Evolutionary conservation across 2,329 filamentous ascomycete species (phyloP).

Genomic region (Ramichloridium luteum): DNA sequence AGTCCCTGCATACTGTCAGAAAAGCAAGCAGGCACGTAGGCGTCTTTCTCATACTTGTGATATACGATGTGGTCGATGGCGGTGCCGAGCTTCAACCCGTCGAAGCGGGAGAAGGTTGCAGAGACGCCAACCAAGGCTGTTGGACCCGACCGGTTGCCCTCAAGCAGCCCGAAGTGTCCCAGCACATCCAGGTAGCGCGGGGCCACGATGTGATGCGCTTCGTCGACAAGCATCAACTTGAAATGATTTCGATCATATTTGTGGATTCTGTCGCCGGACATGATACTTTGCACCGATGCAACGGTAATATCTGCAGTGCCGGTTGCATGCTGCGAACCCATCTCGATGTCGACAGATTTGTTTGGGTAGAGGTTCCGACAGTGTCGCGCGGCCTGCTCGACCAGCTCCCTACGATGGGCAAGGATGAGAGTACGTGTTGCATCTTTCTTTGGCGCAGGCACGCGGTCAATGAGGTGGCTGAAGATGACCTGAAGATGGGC

Average conservation of each 20-base stretch:
- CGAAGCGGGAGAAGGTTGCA: slow-evolving; percentile 66
- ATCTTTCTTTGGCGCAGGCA: slow-evolving; percentile 43
- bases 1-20: slow-evolving; percentile 37
- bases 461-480: slow-evolving; percentile 78
- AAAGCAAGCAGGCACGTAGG: slow-evolving; percentile 27
- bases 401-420: slow-evolving; percentile 82
- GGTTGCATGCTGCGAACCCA: slow-evolving; percentile 65
- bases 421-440: slow-evolving; percentile 77
- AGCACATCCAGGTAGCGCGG: slow-evolving; percentile 63
- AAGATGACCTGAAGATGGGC: slow-evolving; percentile 85
- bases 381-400: slow-evolving; percentile 84
- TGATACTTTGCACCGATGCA: slow-evolving; percentile 77
- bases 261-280: slow-evolving; percentile 58
- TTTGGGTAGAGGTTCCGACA: slow-evolving; percentile 69
- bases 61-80: slow-evolving; percentile 95
- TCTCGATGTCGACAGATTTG: slow-evolving; percentile 78
- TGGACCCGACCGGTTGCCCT: slow-evolving; percentile 34
- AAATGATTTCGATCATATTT: slow-evolving; percentile 73
- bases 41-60: slow-evolving; percentile 47
- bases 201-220: slow-evolving; percentile 93
- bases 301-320: slow-evolving; percentile 85
- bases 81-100: slow-evolving; percentile 68
- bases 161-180: slow-evolving; percentile 61
- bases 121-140: slow-evolving; percentile 73
- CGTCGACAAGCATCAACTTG: slow-evolving; percentile 88